Base-by-base conservation (phyloP, 2,329 filamentous ascomycete genomes). In the Coleophoma crateriformis region DNA sequence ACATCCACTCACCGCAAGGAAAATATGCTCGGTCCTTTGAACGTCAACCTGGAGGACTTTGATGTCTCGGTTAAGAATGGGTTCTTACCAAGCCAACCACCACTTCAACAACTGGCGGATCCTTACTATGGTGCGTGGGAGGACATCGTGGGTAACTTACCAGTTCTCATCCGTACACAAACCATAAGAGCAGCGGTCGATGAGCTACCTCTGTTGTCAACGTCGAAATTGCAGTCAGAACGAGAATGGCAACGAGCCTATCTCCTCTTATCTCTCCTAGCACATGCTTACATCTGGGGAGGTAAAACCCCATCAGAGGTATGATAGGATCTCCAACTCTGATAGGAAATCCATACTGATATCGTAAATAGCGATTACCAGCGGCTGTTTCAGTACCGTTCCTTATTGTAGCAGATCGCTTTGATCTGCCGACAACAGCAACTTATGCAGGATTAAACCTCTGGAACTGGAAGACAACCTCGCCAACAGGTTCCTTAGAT, bases 221-320 rank as follows among this genome's bases (percentile, higher is more conserved):
- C 85, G 0, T 73, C 80, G 15, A 71, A 76, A 6, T 73, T 96
- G 6, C 65, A 67, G 4, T 77, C 75, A 2, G 83, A 88, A 58
- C 68, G 78, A 1, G 87, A 95, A 71, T 95, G 88, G 88, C 77
- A 85, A 55, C 76, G 90, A 57, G 90, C 90, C 49, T 95, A 95
- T 66, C 77, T 84, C 3, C 75, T 95, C 7, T 73, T 96, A 39
- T 82, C 79, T 0, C 94, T 95, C 61, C 77, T 95, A 49, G 77
- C 88, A 1, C 90, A 97, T 67, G 85, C 82, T 10, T 95, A 96
- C 67, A 83, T 96, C 17, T 97, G 92, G 92, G 89, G 90, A 49
- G 89, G 87, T 19, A 80, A 88, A 40, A 77, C 73, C 49, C 87
- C 90, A 2, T 75, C 78, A 53, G 87, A 94, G 70, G 88, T 90